phyloP scores from a whole-genome alignment of 2,329 filamentous ascomycete genomes.

The Penicillium palitans region DNA sequence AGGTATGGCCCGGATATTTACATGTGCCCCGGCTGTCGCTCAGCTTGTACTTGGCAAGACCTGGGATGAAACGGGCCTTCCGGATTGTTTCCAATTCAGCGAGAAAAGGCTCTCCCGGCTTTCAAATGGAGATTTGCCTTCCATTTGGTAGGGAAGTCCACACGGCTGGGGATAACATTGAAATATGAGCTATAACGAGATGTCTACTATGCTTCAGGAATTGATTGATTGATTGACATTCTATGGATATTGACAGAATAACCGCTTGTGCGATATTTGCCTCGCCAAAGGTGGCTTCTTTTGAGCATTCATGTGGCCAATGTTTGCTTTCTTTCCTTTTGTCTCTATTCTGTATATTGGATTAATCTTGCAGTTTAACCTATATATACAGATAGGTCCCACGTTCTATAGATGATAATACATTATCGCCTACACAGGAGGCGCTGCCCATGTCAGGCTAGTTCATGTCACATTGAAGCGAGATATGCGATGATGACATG shows the following conservation, averaged over 20 bases:
- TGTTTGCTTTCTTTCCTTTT: too few relatives aligned
- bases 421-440: background rate
- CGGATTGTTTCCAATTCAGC: constrained; percentile 40
- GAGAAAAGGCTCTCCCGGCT: constrained; percentile 26
- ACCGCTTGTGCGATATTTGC: background rate
- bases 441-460: too few relatives aligned
- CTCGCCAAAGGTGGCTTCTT: background rate
- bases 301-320: background rate
- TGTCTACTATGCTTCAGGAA: background rate
- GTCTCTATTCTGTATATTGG: too few relatives aligned
- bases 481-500: too few relatives aligned
- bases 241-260: background rate
- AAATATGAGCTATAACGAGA: background rate
- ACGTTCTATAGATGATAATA: background rate
- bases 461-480: too few relatives aligned
- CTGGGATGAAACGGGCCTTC: constrained; percentile 43
- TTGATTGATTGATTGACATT: background rate
- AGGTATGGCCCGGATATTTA: constrained; percentile 50
- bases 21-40: constrained; percentile 47
- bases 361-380: too few relatives aligned
- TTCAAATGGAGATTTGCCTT: constrained; percentile 17
- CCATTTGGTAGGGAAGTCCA: constrained; percentile 18
- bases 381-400: too few relatives aligned
- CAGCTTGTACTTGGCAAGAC: constrained; percentile 43
- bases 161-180: background rate